Evolutionary conservation across 2,329 filamentous ascomycete genomes (phyloP).

Genomic region (Pyricularia sp.): DNA sequence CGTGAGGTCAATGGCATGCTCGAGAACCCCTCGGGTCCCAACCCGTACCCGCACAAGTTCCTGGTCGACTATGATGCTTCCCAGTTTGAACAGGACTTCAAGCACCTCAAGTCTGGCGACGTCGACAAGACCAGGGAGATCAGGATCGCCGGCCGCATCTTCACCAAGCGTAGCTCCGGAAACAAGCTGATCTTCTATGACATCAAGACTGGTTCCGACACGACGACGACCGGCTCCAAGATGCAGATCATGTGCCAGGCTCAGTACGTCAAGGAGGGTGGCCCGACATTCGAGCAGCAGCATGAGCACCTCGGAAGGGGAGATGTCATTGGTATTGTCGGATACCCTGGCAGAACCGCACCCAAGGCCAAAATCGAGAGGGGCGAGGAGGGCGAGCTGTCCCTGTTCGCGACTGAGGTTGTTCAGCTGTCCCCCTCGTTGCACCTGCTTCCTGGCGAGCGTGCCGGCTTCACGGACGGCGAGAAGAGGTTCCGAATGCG

Average conservation of each 20-base stretch:
- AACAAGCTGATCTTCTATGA: slow-evolving; percentile 89
- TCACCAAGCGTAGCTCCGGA: slow-evolving; percentile 71
- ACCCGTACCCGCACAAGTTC: slow-evolving; percentile 92
- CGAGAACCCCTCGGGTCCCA: slow-evolving; percentile 52
- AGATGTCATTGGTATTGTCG: slow-evolving; percentile 82
- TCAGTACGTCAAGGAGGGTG: slow-evolving; percentile 57
- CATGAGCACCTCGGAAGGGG: slow-evolving; percentile 81
- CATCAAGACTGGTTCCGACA: slow-evolving; percentile 45
- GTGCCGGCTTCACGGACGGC: slow-evolving; percentile 90
- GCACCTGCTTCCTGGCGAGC: slow-evolving; percentile 77
- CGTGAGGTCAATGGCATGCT: slow-evolving; percentile 63
- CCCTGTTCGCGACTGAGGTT: slow-evolving; percentile 81
- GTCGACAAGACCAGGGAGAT: slow-evolving; percentile 61
- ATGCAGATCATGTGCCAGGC: slow-evolving; percentile 89
- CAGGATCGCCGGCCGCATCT: slow-evolving; percentile 73
- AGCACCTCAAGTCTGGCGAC: slow-evolving; percentile 78
- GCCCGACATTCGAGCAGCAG: slow-evolving; percentile 65
- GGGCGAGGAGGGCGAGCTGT: slow-evolving; percentile 78
- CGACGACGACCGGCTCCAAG: slow-evolving; percentile 51
- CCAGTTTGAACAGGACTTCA: slow-evolving; percentile 67
- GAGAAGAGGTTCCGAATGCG: slow-evolving; percentile 88
- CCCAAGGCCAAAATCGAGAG: slow-evolving; percentile 76
- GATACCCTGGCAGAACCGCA: slow-evolving; percentile 71
- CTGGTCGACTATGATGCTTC: slow-evolving; percentile 68
- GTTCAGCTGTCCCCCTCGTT: slow-evolving; percentile 80